Percentiles rank a stretch among this genome's conserved stretches.
phyloP scores from a whole-genome alignment of 257 asterid species.

The Solanum clarkiae region DNA sequence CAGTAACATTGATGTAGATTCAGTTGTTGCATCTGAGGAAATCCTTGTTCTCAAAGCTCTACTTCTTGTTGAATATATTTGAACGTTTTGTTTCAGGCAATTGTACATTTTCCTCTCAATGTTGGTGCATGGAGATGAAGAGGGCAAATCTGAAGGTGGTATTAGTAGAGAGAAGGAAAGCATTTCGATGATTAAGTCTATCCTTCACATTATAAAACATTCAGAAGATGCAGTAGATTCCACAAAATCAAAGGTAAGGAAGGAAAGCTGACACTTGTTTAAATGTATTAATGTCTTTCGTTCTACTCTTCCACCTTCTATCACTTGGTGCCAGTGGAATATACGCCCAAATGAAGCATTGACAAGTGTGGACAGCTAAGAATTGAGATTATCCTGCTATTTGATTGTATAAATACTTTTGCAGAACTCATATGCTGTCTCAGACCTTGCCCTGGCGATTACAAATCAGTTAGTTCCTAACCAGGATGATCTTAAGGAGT shows the following conservation, averaged over 20 bases:
- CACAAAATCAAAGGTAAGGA: slow-evolving; percentile 69
- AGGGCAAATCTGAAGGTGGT: slow-evolving; percentile 48
- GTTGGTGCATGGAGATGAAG: slow-evolving; percentile 79
- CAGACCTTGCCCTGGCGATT: slow-evolving; percentile 74
- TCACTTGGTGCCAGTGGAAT: background rate
- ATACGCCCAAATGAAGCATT: background rate
- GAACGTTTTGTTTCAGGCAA: slow-evolving; percentile 51
- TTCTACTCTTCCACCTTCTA: background rate
- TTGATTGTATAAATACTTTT: slow-evolving; percentile 11
- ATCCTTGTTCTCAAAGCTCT: background rate
- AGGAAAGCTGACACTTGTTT: background rate
- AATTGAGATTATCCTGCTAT: slow-evolving; percentile 11
- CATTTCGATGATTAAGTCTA: slow-evolving; percentile 38
- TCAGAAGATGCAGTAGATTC: slow-evolving; percentile 69
- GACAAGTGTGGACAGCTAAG: background rate
- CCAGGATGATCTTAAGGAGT: slow-evolving; percentile 43
- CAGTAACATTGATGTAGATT: background rate
- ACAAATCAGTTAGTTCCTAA: slow-evolving; percentile 47
- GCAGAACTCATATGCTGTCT: slow-evolving; percentile 74
- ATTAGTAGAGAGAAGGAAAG: slow-evolving; percentile 63
- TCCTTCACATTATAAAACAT: slow-evolving; percentile 54
- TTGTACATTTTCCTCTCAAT: slow-evolving; percentile 67
- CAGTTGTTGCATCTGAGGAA: background rate
- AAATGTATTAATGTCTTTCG: background rate
- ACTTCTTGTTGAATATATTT: background rate